Evolutionary conservation across 73 alveolate species (phyloP).

Genomic region (Halteria grandinella): DNA sequence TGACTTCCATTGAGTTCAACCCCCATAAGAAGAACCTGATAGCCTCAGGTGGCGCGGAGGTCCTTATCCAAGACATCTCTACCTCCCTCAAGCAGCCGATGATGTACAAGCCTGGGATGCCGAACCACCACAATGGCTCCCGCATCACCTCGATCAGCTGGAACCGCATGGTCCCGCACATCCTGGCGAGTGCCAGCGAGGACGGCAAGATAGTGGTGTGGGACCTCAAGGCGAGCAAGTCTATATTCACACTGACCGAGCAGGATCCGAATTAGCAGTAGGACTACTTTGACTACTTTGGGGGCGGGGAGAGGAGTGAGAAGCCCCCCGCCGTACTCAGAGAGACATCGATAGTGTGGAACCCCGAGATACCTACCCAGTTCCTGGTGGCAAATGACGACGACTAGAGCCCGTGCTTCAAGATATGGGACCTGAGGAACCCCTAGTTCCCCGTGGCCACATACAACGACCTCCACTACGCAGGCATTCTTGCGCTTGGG

Average conservation of each 20-base stretch:
- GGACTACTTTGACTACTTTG: constrained; percentile 38
- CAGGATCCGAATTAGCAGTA: constrained; percentile 43
- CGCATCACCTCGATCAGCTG: constrained; percentile 80
- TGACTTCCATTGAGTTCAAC: constrained; percentile 79
- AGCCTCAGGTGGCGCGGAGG: constrained; percentile 89
- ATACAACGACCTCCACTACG: constrained; percentile 66
- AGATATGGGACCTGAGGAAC: constrained; percentile 90
- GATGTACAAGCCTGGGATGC: constrained; percentile 75
- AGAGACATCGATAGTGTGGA: constrained; percentile 80
- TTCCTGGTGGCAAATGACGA: constrained; percentile 85
- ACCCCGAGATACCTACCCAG: constrained; percentile 87
- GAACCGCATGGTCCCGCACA: constrained; percentile 86
- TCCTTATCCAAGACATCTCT: constrained; percentile 78
- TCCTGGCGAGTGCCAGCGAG: constrained; percentile 86
- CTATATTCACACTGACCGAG: constrained; percentile 76
- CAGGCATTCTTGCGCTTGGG: constrained; percentile 73
- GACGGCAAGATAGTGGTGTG: constrained; percentile 86
- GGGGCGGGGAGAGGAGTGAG: constrained; percentile 41
- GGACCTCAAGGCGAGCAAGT: constrained; percentile 81
- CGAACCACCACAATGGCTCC: constrained; percentile 73
- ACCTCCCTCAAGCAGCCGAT: constrained; percentile 67
- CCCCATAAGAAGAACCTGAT: constrained; percentile 83
- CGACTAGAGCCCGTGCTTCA: constrained; percentile 72
- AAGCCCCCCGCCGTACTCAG: constrained; percentile 48
- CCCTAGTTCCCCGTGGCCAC: constrained; percentile 83